phyloP scores from a whole-genome alignment of 1,139 yeast species.

The Zygotorulaspora mrakii region DNA sequence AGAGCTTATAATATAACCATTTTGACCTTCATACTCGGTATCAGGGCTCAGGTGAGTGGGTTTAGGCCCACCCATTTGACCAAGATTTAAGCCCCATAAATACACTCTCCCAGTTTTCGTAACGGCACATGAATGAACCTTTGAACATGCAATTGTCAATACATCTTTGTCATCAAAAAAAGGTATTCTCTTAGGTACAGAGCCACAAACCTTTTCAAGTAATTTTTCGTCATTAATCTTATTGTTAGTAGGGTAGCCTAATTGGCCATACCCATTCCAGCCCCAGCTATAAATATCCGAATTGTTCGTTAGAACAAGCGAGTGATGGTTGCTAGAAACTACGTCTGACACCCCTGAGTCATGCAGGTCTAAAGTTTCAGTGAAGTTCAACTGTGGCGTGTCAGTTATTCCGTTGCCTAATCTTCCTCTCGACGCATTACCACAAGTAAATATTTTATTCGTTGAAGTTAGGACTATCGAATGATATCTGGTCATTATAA shows the following conservation, averaged over 20 bases:
- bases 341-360: constrained; percentile 41
- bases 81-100: constrained; percentile 81
- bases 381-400: constrained; percentile 42
- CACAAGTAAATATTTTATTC: constrained; percentile 56
- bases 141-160: constrained; percentile 63
- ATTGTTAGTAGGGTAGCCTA: constrained; percentile 52
- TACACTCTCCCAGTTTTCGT: constrained; percentile 51
- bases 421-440: constrained; percentile 69
- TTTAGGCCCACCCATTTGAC: constrained; percentile 67
- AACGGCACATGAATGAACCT: constrained; percentile 62
- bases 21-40: constrained; percentile 19
- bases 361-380: constrained; percentile 33
- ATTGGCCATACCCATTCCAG: constrained; percentile 57
- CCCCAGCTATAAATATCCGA: constrained; percentile 78
- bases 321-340: constrained; percentile 64
- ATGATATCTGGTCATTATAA: constrained; percentile 63
- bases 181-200: constrained; percentile 51
- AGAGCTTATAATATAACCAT: constrained; percentile 23
- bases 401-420: constrained; percentile 52
- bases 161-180: constrained; percentile 44
- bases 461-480: constrained; percentile 55
- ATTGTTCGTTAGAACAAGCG: constrained; percentile 50
- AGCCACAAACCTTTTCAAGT: constrained; percentile 40
- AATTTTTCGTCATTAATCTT: constrained; percentile 32
- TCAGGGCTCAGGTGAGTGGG: constrained; percentile 22